These are phyloP conservation scores for Balakata baccata DNA, from an alignment of 345 rosid species.

Conservation along the genomic window DNA sequence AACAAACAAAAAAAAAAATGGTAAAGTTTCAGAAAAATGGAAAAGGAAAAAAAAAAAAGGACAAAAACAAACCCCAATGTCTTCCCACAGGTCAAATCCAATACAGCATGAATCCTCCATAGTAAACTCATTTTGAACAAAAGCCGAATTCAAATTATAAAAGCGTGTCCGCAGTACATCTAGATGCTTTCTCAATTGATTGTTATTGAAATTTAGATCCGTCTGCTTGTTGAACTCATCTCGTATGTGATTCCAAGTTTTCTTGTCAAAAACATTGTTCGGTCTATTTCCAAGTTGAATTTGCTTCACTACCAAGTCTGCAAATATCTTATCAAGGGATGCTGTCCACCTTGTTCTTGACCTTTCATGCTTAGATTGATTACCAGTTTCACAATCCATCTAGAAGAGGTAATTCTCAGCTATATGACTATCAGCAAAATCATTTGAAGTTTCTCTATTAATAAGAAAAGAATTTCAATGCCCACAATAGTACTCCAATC, in stretches of 20 bases:
- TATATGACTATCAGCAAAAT: background rate
- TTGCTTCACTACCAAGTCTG: constrained; percentile 72
- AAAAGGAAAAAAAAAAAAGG: background rate
- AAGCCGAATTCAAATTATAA: constrained; percentile 48
- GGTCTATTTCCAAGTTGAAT: constrained; percentile 66
- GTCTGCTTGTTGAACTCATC: constrained; percentile 64
- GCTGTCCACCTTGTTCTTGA: constrained; percentile 72
- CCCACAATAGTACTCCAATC: too few species aligned
- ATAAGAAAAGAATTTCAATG: background rate
- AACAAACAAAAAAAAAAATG: background rate
- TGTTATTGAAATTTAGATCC: constrained; percentile 62
- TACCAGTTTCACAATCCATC: constrained; percentile 55
- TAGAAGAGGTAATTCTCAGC: background rate
- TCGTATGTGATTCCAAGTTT: constrained; percentile 63
- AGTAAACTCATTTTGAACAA: constrained; percentile 48
- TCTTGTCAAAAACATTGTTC: constrained; percentile 66
- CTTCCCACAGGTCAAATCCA: constrained; percentile 80
- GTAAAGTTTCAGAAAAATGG: background rate
- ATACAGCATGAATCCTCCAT: constrained; percentile 58
- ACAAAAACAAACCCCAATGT: constrained; percentile 45
- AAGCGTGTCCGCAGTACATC: constrained; percentile 74
- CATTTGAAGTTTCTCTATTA: background rate
- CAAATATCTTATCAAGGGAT: constrained; percentile 58
- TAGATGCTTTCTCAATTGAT: constrained; percentile 75
- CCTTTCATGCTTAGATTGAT: constrained; percentile 56